phyloP scores from a whole-genome alignment of 2,329 filamentous ascomycete species.

The Colletotrichum paranaense region DNA sequence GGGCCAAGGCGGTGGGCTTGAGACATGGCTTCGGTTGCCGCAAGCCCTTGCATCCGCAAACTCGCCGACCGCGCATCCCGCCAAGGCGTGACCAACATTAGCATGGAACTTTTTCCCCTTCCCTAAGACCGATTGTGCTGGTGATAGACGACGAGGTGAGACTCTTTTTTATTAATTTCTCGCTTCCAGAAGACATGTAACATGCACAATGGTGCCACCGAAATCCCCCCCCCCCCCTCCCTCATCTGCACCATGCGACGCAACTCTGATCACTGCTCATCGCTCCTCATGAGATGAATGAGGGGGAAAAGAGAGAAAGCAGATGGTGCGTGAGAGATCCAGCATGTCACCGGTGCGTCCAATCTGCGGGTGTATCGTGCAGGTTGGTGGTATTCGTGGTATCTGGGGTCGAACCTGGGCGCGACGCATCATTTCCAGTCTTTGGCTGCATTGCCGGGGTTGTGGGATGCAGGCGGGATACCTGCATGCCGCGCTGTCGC shows the following conservation, averaged over 20 bases:
- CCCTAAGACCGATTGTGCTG: neutral
- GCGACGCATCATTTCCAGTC: constrained; percentile 17
- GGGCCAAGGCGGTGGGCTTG: neutral
- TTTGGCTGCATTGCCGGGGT: constrained; percentile 22
- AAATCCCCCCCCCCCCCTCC: neutral
- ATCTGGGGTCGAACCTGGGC: constrained; percentile 14
- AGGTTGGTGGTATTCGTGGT: neutral
- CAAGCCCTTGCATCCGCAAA: constrained; percentile 1
- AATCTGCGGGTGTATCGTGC: neutral
- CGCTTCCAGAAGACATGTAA: constrained; percentile 13
- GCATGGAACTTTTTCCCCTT: neutral
- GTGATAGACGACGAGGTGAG: neutral
- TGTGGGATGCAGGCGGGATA: constrained; percentile 14
- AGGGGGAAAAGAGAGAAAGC: neutral
- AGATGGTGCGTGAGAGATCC: neutral
- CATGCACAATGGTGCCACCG: neutral
- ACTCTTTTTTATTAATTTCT: neutral
- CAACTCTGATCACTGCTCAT: neutral
- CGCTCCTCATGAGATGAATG: neutral
- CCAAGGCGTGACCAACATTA: neutral
- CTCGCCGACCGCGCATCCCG: neutral
- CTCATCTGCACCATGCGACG: neutral
- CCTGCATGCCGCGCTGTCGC: neutral
- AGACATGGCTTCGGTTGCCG: neutral
- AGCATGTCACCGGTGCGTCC: constrained; percentile 21